Percentiles rank a stretch among this genome's conserved stretches.
Evolutionary conservation across 1,139 yeast genomes (phyloP).

Genomic region (Pichia sp.): DNA sequence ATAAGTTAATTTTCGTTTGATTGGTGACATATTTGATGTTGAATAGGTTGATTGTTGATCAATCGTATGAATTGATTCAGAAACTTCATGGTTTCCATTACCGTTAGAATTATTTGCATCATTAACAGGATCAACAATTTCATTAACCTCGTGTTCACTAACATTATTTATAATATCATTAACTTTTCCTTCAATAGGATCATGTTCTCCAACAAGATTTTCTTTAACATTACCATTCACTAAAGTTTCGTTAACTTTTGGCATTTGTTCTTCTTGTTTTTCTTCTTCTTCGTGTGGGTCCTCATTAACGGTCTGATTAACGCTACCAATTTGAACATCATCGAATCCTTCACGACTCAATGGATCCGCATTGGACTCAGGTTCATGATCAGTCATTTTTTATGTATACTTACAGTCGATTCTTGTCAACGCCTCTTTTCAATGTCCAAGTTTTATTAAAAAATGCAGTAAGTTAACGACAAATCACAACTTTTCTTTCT

Average conservation of each 20-base stretch:
- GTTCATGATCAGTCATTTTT: not conserved
- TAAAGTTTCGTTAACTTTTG: not conserved
- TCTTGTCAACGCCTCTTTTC: not conserved
- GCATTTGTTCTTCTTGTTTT: not conserved
- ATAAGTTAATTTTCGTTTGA: conserved; percentile 6
- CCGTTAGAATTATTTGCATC: not conserved
- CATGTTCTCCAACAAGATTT: not conserved
- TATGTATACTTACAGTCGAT: not conserved
- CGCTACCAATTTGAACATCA: not conserved
- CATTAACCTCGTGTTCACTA: not conserved
- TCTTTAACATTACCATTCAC: not conserved
- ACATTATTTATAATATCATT: not conserved
- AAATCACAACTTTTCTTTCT: not conserved
- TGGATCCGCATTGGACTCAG: not conserved
- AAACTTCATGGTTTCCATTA: not conserved
- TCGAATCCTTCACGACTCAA: not conserved
- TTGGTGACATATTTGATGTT: conserved; percentile 9
- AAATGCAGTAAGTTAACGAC: not conserved
- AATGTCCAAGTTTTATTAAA: not conserved
- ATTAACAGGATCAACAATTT: not conserved
- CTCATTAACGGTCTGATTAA: not conserved
- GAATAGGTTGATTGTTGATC: conserved; percentile 10
- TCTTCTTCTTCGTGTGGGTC: not conserved
- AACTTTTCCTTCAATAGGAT: not conserved
- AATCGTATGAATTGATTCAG: conserved; percentile 7